A percentile compares a stretch with the other conserved stretches of the same genome.
Conservation (phyloP, 2,329 filamentous ascomycete genomes). For the Bretziella fagacearum region DNA sequence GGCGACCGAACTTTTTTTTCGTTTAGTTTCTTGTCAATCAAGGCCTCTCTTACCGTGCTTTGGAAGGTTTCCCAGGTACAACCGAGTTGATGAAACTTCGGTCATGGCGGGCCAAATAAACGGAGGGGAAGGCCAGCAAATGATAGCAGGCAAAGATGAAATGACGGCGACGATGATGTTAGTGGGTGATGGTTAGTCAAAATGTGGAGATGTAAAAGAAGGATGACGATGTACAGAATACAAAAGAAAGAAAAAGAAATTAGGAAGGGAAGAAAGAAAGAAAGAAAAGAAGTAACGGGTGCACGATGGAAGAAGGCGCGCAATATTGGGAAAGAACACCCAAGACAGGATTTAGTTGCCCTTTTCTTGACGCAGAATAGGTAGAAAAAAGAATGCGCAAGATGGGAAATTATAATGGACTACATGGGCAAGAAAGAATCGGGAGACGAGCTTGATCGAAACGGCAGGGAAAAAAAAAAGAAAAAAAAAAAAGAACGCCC, state of each 20-base stretch:
- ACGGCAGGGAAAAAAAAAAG: background rate
- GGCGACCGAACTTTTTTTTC: background rate
- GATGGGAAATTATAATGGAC: no score
- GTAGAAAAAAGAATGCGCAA: no score
- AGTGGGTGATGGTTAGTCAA: no score
- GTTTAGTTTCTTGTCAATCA: background rate
- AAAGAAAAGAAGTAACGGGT: slow-evolving; percentile 5
- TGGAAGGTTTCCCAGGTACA: slow-evolving; percentile 95
- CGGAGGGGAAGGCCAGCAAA: slow-evolving; percentile 12
- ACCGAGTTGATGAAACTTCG: slow-evolving; percentile 84
- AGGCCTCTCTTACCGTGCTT: slow-evolving; percentile 59
- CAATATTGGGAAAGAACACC: no score
- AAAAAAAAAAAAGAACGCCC: slow-evolving; percentile 5
- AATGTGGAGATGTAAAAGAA: no score
- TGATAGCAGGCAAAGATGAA: no score
- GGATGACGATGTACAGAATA: no score
- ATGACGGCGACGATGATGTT: no score
- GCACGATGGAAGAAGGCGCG: no score
- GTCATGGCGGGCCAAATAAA: slow-evolving; percentile 38
- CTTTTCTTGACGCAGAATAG: no score
- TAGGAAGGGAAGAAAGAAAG: slow-evolving; percentile 13
- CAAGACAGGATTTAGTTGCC: no score
- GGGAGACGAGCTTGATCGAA: background rate
- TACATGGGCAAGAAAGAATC: no score
- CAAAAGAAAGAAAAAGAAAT: slow-evolving; percentile 16